Evolutionary conservation across 495 filamentous ascomycete species (phyloP), one percentile per base, ranked within the genome.

Genomic region (Penicillium psychrofluorescens): DNA sequence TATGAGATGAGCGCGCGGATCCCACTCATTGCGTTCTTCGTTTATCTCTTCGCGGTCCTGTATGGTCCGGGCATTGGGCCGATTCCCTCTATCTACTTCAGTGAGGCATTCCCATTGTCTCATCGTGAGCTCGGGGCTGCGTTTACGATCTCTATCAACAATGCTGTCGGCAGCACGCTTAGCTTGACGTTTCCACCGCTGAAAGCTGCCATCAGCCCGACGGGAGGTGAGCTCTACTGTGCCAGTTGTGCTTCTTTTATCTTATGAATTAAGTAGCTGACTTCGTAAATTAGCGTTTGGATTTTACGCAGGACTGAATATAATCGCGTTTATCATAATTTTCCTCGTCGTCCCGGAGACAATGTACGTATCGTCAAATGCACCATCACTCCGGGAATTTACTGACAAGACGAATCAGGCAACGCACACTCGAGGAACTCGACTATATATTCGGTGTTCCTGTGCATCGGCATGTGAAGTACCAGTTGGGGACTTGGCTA

Each of bases 391-490:
- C 22, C 22, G 22, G 22, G 22, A 22, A 22, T 22, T 22, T 22
- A 22, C 42, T 40, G 27, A 50, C 42, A 13, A 12, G 11, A 27
- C 1, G 32, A 34, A 37, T 41, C 22, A 89, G 88, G 60, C 83
- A 85, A 57, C 72, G 77, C 31, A 86, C 83, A 4, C 76, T 88
- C 22, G 85, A 91, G 60, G 86, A 91, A 55, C 71, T 90, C 29
- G 86, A 90, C 62, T 86, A 86, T 54, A 78, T 89, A 40, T 90
- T 87, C 49, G 83, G 78, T 7, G 82, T 88, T 11, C 80, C 81
- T 0, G 80, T 75, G 16, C 48, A 70, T 43, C 67, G 66, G 31
- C 83, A 85, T 56, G 73, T 72, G 42, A 44, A 44, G 29, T 85
- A 87, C 58, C 82, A 91, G 62, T 11, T 78, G 27, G 72, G 60